Conservation (phyloP, 106 monocot genomes). For the Hemerocallis citrina region DNA sequence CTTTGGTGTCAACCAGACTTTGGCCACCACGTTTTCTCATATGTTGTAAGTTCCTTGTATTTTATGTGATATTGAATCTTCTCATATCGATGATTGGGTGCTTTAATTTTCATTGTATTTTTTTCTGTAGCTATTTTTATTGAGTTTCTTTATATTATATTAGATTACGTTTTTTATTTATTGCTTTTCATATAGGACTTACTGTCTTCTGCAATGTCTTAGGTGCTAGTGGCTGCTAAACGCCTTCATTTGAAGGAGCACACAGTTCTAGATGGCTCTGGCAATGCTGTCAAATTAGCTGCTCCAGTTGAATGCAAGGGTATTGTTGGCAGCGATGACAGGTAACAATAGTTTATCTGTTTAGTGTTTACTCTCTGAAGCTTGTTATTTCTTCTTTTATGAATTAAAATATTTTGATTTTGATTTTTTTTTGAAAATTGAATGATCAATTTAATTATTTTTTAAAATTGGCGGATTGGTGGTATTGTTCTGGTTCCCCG, state of each 20-base stretch:
- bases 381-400: too few species aligned
- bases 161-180: background rate
- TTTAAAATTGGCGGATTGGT: too few species aligned
- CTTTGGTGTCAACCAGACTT: too few species aligned
- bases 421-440: too few species aligned
- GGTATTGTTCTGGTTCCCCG: too few species aligned
- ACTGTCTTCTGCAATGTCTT: background rate
- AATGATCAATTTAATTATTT: too few species aligned
- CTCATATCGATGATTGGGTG: background rate
- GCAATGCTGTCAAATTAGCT: constrained; percentile 81
- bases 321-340: constrained; percentile 97
- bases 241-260: constrained; percentile 87
- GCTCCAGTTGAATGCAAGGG: constrained; percentile 99
- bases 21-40: too few species aligned
- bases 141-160: background rate
- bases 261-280: constrained; percentile 77
- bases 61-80: background rate
- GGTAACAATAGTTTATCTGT: constrained; percentile 25
- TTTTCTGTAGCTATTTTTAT: background rate
- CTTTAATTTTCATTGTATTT: background rate
- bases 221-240: constrained; percentile 90
- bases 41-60: background rate
- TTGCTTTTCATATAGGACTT: background rate
- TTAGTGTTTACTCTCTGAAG: too few species aligned
- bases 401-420: too few species aligned